phyloP scores from a whole-genome alignment of 192 early-diverging fungal genomes.

The Entrophospora sp. region DNA sequence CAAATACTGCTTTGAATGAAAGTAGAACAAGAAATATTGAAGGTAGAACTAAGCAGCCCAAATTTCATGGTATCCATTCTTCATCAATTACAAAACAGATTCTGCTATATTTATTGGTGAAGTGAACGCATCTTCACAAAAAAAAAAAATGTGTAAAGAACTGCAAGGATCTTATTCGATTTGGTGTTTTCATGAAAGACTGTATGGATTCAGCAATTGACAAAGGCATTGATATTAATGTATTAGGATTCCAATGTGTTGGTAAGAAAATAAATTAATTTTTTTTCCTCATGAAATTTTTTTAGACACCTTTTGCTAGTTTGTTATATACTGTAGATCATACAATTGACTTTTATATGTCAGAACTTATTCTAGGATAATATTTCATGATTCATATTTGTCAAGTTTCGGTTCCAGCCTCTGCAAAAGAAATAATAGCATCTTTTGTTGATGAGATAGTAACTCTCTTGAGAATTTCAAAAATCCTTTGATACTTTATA shows the following conservation, averaged over 20 bases:
- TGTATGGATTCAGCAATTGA: not conserved
- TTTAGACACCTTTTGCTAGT: not conserved
- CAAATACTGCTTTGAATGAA: conserved; percentile 9
- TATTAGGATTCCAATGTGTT: conserved; percentile 11
- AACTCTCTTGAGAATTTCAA: not conserved
- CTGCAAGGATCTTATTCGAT: conserved; percentile 10
- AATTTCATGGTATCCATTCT: not conserved
- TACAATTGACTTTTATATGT: not conserved
- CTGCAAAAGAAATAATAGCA: not conserved
- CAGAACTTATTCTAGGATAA: not conserved
- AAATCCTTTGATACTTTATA: not conserved
- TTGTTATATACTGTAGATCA: not conserved
- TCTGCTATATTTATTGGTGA: not conserved
- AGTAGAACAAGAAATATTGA: not conserved
- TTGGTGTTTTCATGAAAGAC: conserved; percentile 3
- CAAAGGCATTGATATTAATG: conserved; percentile 1
- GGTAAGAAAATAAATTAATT: conserved; percentile 10
- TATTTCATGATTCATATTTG: conserved; percentile 7
- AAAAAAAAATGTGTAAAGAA: conserved; percentile 6
- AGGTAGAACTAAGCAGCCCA: conserved; percentile 2
- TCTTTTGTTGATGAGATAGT: not conserved
- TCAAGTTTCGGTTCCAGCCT: conserved; percentile 5
- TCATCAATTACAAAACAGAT: conserved; percentile 10
- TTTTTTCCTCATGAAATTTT: not conserved
- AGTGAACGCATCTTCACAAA: conserved; percentile 4